Base-by-base conservation (phyloP, 345 rosid genomes). In the Linum tenue region DNA sequence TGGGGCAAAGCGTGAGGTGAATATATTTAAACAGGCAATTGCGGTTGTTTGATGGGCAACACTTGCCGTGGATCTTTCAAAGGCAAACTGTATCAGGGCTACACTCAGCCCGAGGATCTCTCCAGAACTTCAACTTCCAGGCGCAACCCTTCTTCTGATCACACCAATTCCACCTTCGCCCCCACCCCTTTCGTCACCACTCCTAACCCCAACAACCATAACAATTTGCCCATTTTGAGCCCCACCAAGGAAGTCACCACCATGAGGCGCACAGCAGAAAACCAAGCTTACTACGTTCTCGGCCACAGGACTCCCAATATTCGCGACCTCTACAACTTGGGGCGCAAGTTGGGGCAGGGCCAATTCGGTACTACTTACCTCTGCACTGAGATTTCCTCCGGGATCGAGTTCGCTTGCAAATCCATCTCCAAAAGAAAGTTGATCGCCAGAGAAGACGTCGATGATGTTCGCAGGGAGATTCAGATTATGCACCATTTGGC, bases 401-500 rank as follows among this genome's bases (percentile, higher is more conserved):
- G 86, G 44, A 73, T 40, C 62, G 96, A 90, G 64, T 90, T 86
- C 51, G 98, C 98, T n/a, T 92, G 98, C 76, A 92, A 92, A 79
- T 92, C 98, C 7, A 92, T 92, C 68, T 83, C 97, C 4, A 92
- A 92, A 78, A 83, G 98, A 73, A 92, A 92, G 80, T 74, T 92
- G 80, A 86, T 92, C 55, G 79, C 96, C 64, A 92, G 78, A 77
- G 98, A 92, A 77, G 98, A 92, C 70, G 87, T 92, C 64, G 98
- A 92, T 68, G 98, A 92, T 71, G 96, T 90, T 55, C 77, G 97
- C 67, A 83, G 98, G 77, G 98, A 92, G 81, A 92, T 92, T 71
- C 97, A 90, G 85, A 92, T 90, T 81, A 92, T 92, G 98, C 98
- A 92, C 67, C 98, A 92, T 73, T 85, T 92, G 84, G 97, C 98